Evolutionary conservation across 148 eudicot genomes (phyloP).

Genomic region (Rhododendron ferrugineum): DNA sequence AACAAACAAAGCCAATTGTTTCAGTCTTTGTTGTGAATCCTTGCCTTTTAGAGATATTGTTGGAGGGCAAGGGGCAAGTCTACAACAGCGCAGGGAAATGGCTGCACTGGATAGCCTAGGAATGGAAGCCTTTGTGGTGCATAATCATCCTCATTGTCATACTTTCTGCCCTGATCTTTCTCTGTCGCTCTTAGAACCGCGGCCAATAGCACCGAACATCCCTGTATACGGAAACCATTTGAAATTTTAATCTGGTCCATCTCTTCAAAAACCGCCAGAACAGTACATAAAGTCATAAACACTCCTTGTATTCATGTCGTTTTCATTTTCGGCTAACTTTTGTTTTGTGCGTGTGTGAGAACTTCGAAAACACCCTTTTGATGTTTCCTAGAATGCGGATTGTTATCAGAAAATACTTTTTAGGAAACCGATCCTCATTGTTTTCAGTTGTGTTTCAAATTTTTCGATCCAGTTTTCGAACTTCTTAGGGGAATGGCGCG

Average conservation of each 20-base stretch:
- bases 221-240: constrained; percentile 24
- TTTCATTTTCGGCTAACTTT: too few relatives aligned
- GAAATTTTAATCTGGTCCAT: neutral
- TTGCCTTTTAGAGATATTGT: neutral
- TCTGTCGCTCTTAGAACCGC: constrained; percentile 23
- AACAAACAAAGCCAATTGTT: too few relatives aligned
- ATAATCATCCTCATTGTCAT: constrained; percentile 11
- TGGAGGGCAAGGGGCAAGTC: constrained; percentile 11
- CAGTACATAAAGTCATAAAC: too few relatives aligned
- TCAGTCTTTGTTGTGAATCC: neutral
- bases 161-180: neutral
- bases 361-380: too few relatives aligned
- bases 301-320: too few relatives aligned
- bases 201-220: constrained; percentile 30
- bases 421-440: too few relatives aligned
- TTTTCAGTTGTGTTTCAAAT: too few relatives aligned
- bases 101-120: neutral
- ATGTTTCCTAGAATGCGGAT: too few relatives aligned
- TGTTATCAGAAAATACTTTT: too few relatives aligned
- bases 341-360: too few relatives aligned
- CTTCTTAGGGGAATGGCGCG: too few relatives aligned
- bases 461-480: too few relatives aligned
- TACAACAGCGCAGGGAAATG: constrained; percentile 5
- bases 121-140: constrained; percentile 8
- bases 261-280: neutral